Evolutionary conservation across 2,329 filamentous ascomycete genomes (phyloP).

Genomic region (Grosmannia serpens): DNA sequence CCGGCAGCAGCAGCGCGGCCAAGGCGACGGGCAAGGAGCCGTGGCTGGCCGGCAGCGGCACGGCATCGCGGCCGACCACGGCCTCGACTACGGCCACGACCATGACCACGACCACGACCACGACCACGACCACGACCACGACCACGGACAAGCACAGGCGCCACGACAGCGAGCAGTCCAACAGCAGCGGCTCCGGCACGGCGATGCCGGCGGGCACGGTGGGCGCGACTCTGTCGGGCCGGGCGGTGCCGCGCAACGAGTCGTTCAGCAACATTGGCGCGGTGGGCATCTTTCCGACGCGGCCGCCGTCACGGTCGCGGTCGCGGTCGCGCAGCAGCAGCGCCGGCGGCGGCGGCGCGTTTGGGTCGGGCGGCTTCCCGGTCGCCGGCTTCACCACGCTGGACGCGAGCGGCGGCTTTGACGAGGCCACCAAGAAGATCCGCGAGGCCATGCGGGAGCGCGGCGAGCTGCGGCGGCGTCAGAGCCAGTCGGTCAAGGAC

Average conservation of each 20-base stretch:
- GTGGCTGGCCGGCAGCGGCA: neutral
- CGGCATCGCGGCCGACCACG: neutral
- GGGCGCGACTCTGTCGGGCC: conserved; percentile 43
- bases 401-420: conserved; percentile 59
- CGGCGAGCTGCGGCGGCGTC: conserved; percentile 48
- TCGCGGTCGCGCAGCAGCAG: conserved; percentile 67
- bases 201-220: conserved; percentile 1
- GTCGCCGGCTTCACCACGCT: conserved; percentile 58
- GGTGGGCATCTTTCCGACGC: conserved; percentile 82
- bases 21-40: neutral
- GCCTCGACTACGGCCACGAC: neutral
- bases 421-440: conserved; percentile 76
- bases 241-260: conserved; percentile 67
- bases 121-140: no score
- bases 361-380: conserved; percentile 50
- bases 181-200: conserved; percentile 13
- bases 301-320: conserved; percentile 64
- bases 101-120: neutral
- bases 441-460: conserved; percentile 72
- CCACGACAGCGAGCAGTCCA: conserved; percentile 37
- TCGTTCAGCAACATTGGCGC: conserved; percentile 83
- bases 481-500: conserved; percentile 25
- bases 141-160: conserved; percentile 5
- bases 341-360: conserved; percentile 52
- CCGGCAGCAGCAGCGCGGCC: conserved; percentile 3